Evolutionary conservation across 2,329 filamentous ascomycete species (phyloP), one percentile per base, ranked within the genome.

Genomic region (Cryphonectria parasitica): DNA sequence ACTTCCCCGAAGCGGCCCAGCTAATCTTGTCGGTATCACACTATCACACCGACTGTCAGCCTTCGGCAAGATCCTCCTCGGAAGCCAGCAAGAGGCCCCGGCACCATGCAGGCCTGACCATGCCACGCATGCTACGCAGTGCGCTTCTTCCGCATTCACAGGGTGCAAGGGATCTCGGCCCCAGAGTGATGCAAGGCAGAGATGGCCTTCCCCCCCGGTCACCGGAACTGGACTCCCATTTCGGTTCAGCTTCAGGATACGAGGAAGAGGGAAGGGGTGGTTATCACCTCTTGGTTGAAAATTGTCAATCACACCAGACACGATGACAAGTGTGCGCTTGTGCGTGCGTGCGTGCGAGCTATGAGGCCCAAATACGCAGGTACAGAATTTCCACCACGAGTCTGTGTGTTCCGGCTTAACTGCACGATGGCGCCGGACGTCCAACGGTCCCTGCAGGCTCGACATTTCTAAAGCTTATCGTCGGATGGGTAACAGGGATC

Each of bases 11-110:
- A 63, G 45, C 43, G 52, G 70, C 25, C 34, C 22, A 31, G 41
- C 45, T 69, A 62, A 60, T 61, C 63, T 68, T 36, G 25, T 56
- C 36, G 64, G 64, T 58, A 67, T 72, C 69, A 67, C 71, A 72
- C 67, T 68, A 64, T 70, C 71, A 72, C 66, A 72, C 71, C 69
- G 71, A 72, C 69, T 66, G 56, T 56, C 69, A 69, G 56, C 62
- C 52, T 52, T 71, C 64, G 63, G 69, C 61, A 66, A 67, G 66
- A 71, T 66, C 68, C 68, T 70, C 63, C 45, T 66, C 68, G 64
- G 56, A 56, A 63, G 43, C 61, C 41, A 69, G 67, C 61, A 64
- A 58, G 49, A 63, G n/a, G 49, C 60, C 45, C 64, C 45, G 49
- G 64, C 64, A 31, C 31, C 28, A 54, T 34, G 43, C 63, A 49